Evolutionary conservation across 1,284 basidiomycete species (phyloP).

Genomic region (Phellopilus nigrolimitatus): DNA sequence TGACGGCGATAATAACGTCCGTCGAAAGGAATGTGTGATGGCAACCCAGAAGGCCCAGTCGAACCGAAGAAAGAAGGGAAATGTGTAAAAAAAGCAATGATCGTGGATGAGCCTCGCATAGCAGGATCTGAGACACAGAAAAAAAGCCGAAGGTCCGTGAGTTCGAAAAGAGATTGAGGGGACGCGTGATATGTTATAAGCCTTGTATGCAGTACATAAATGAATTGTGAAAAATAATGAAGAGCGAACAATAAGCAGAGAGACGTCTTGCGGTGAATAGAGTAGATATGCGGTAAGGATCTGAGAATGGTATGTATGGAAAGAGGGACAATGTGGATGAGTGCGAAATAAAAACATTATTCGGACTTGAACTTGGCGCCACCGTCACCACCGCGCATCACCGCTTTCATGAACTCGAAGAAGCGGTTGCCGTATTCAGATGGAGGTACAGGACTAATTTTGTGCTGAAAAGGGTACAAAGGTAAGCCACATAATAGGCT

Average conservation of each 20-base stretch:
- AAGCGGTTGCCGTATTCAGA: constrained; percentile 83
- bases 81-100: constrained; percentile 3
- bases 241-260: constrained; percentile 8
- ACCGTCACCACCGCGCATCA: constrained; percentile 80
- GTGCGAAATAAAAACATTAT: constrained; percentile 20
- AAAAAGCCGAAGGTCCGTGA: not conserved
- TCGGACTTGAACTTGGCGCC: constrained; percentile 56
- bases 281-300: constrained; percentile 3
- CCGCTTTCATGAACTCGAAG: constrained; percentile 80
- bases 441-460: constrained; percentile 89
- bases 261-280: constrained; percentile 7
- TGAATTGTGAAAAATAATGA: not conserved
- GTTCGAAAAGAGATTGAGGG: not conserved
- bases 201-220: constrained; percentile 3
- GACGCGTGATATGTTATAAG: not conserved
- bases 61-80: not conserved
- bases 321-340: not conserved
- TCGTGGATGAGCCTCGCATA: not conserved
- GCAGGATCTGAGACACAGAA: not conserved
- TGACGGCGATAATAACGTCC: not conserved
- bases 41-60: not conserved
- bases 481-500: constrained; percentile 5
- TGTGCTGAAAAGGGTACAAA: constrained; percentile 53
- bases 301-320: not conserved
- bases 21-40: constrained; percentile 1